Base-by-base conservation (phyloP, 1,284 basidiomycete species). In the Ceratobasidium sp. region DNA sequence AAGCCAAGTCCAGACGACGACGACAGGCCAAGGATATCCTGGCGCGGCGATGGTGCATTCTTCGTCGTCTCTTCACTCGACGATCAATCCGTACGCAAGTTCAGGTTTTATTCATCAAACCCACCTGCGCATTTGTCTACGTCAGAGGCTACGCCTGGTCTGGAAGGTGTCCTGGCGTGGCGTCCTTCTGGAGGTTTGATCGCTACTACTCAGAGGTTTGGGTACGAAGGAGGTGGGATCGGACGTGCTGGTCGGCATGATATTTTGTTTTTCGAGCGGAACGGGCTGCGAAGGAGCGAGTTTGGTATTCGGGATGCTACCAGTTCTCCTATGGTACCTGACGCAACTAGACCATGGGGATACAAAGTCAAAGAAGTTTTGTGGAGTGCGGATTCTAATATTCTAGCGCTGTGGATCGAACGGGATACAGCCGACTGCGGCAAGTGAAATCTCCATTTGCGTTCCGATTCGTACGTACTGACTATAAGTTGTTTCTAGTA, bases 211-310 rank as follows among this genome's bases (percentile, higher is more conserved):
- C 95, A 98, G 82, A 87, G 95, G 66, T 97, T 96, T 81, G 94
- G 94, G 0, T 90, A 89, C 46, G 88, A 91, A 78, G 91, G 91
- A 23, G 91, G 92, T 13, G 93, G 92, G 3, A 87, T 90, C 56
- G 93, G 93, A 0, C 89, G 87, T 68, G 88, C 88, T 46, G 92
- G 90, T 4, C 88, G 93, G 71, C 94, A 97, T 83, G 96, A 98
- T 81, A 87, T 99, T 0, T 91, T 99, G 0, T 98, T 99, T 85
- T 96, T 98, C 80, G 97, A 99, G 86, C 88, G 96, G 80, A 99
- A 99, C 84, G 98, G 97, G 0, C 85, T 99, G 78, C 87, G 96
- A 74, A 94, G 98, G 82, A 95, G 96, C 12, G 96, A 98, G 68
- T 99, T 98, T 84, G 89, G 88, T 66, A 83, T 99, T 77, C 86